A percentile compares a stretch with the other conserved stretches of the same genome.
These are phyloP conservation scores for Trametes punicea DNA, from an alignment of 768 basidiomycete species.

Conservation along the genomic window DNA sequence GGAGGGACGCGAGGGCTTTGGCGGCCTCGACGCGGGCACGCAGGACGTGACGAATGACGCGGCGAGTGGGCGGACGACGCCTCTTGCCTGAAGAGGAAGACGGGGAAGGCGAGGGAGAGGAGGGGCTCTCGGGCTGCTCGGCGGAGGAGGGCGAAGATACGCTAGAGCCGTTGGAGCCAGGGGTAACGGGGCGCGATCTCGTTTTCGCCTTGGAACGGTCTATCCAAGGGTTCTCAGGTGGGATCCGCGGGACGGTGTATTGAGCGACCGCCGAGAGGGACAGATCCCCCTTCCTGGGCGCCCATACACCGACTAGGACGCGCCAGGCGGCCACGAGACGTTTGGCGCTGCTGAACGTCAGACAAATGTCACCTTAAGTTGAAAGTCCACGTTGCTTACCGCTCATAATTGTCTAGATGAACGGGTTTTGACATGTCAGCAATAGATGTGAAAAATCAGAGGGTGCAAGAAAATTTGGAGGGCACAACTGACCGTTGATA, in stretches of 20 bases:
- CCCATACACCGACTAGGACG: constrained; percentile 94
- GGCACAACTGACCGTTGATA: constrained; percentile 68
- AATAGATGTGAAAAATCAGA: neutral
- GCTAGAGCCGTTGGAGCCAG: constrained; percentile 3
- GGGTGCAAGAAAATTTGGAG: neutral
- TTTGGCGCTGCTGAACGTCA: constrained; percentile 57
- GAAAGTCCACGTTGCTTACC: constrained; percentile 42
- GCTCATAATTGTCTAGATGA: constrained; percentile 65
- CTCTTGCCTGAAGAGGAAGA: constrained; percentile 20
- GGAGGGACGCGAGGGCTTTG: constrained; percentile 67
- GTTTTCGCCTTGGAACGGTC: constrained; percentile 39
- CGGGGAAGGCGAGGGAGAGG: constrained; percentile 24
- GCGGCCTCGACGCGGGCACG: constrained; percentile 82
- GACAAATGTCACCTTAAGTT: constrained; percentile 4
- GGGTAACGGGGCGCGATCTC: constrained; percentile 25
- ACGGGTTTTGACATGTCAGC: neutral
- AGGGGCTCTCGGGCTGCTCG: constrained; percentile 17
- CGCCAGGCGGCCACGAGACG: constrained; percentile 93
- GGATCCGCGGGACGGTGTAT: constrained; percentile 64
- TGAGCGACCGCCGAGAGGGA: constrained; percentile 68
- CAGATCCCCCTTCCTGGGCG: constrained; percentile 79
- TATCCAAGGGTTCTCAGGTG: constrained; percentile 72
- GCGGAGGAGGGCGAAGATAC: constrained; percentile 7
- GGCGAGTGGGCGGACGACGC: constrained; percentile 67
- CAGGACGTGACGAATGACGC: constrained; percentile 86